Base-by-base conservation (phyloP, 2,329 filamentous ascomycete species). In the Paraphoma sp. region DNA sequence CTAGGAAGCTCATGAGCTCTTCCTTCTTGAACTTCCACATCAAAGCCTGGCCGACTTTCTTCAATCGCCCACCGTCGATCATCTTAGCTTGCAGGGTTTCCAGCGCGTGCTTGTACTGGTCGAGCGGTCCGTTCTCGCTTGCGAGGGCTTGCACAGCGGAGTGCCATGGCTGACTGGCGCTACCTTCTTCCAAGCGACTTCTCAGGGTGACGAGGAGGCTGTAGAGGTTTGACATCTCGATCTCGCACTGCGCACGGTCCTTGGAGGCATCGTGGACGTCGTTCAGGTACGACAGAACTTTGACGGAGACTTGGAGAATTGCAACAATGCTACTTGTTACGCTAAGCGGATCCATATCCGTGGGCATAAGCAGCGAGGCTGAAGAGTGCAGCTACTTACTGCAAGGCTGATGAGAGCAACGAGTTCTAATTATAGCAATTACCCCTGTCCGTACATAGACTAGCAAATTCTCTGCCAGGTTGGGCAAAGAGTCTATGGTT, bases 71-170 rank as follows among this genome's bases (percentile, higher is more conserved):
- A 10, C 10, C 33, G 33, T 36, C 33, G 9, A 14, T 36, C 33
- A 36, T 36, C 33, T 36, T 36, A 10, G 33, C 33, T 36, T 59
- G 55, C 31, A 63, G 55, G 18, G 16, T 28, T 55, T 63, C 57
- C 10, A 72, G 56, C 17, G 54, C 62, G 33, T 63, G 44, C 48
- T 64, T 65, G 55, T 63, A 70, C 55, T 71, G 71, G 42, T 68
- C 61, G 14, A 73, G 51, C 9, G 68, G 65, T 6, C 70, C 68
- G 45, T 69, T 36, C 33, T 14, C 33, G 14, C 9, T 14, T 36
- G 33, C 33, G 12, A 70, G 60, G 6, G 30, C 54, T 57, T 31
- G 45, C 17, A 69, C 49, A 6, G 60, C 53, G 14, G 51, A 60
- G 45, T 63, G 66, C 70, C 69, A 72, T 50, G 60, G 58, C 41